Evolutionary conservation across 2,329 filamentous ascomycete genomes (phyloP).

Genomic region (Cadophora malorum): DNA sequence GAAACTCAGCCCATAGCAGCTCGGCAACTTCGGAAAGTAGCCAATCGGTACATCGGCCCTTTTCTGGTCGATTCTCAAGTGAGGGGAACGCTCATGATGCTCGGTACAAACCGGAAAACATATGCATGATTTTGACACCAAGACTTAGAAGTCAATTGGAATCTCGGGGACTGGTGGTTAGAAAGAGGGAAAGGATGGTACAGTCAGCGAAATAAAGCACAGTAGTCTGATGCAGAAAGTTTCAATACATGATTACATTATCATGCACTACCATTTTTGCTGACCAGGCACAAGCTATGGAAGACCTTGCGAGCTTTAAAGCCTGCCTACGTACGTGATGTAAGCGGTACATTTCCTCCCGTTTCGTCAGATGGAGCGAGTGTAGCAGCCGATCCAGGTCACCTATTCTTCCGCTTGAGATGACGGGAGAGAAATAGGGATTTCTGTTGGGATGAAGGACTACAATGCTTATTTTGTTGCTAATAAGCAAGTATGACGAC

Average conservation of each 20-base stretch:
- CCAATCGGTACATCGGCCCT: conserved; percentile 1
- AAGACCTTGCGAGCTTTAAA: background rate
- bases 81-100: background rate
- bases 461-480: conserved; percentile 13
- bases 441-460: background rate
- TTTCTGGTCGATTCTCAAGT: background rate
- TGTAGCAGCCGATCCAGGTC: conserved; percentile 14
- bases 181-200: background rate
- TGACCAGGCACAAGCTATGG: conserved; percentile 1
- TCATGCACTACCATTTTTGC: conserved; percentile 12
- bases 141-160: background rate
- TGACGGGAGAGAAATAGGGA: background rate
- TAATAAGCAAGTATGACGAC: conserved; percentile 7
- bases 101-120: background rate
- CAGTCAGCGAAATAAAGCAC: background rate
- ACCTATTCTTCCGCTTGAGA: background rate
- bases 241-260: conserved; percentile 22
- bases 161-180: background rate
- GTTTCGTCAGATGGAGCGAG: background rate
- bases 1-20: background rate
- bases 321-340: background rate
- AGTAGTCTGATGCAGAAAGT: background rate
- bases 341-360: background rate
- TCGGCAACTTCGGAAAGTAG: background rate
- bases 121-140: background rate